Evolutionary conservation across 306 rosid genomes (phyloP), one percentile per base, ranked within the genome.

Genomic region (Dryas alaskensis): DNA sequence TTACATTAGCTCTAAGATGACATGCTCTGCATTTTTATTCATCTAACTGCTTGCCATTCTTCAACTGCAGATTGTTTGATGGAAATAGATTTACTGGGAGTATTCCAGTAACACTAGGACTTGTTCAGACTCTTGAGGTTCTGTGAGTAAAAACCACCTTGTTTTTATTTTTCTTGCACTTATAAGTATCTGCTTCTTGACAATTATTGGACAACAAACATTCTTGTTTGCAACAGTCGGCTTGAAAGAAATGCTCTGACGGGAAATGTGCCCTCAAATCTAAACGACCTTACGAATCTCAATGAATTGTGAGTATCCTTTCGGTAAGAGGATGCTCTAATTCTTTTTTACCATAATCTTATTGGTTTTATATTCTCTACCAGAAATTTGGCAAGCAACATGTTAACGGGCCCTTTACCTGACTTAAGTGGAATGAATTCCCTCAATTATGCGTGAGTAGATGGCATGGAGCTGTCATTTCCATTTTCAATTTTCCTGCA

Each of bases 351-450:
- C 7, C 0, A 72, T 64, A 11, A 72, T 50, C 46, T 58, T 4
- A 40, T 40, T 37, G 47, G 74, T 67, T 67, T 53, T 27, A 67
- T 55, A 19, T 7, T 70, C 49, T 79, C 63, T 82, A 80, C 49
- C 83, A 91, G 98, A 84, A 83, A 91, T 79, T 81, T 93, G 52
- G 98, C 96, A 45, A 73, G 71, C 52, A 93, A 93, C 72, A 77
- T 69, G 0, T 75, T 93, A 78, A 75, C 80, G n/a, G 94, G 98
- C 77, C 69, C 90, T 71, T 61, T 91, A 60, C 98, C 97, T 43
- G 83, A 89, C 86, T 86, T 93, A 69, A 80, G 79, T 64, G 79
- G 80, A 79, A 86, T 91, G 92, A 80, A 42, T 76, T 39, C 80
- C 67, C 90, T 91, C 64, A 85, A 79, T 81, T 91, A 91, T 69